phyloP scores from a whole-genome alignment of 306 rosid genomes.

The Prunus mongolica region DNA sequence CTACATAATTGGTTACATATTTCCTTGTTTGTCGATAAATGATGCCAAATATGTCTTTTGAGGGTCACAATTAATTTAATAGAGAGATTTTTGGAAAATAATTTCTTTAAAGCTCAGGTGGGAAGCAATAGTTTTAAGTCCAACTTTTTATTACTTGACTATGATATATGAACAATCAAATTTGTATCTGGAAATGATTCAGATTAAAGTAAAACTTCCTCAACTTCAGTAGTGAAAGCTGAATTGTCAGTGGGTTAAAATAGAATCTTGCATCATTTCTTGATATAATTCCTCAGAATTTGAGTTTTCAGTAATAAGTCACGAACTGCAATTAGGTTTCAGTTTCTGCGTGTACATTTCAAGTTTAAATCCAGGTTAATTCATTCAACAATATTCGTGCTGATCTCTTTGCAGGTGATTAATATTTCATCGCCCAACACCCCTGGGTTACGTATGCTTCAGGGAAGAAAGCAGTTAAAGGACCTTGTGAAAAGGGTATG shows the following conservation, averaged over 20 bases:
- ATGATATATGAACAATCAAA: neutral
- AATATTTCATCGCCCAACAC: slow-evolving; percentile 99
- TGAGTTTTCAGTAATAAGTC: neutral
- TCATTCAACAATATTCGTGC: slow-evolving; percentile 2
- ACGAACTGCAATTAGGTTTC: neutral
- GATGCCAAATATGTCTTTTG: neutral
- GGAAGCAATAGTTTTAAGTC: neutral
- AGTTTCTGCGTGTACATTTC: neutral
- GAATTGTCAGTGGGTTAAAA: neutral
- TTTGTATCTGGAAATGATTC: neutral
- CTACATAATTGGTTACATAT: neutral
- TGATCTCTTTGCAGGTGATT: slow-evolving; percentile 56
- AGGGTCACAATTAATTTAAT: neutral
- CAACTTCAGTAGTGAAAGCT: neutral
- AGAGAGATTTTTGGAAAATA: neutral
- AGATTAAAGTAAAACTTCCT: neutral
- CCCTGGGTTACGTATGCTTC: slow-evolving; percentile 97
- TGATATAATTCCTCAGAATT: neutral
- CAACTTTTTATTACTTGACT: neutral
- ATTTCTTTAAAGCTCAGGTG: neutral
- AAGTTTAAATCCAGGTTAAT: neutral
- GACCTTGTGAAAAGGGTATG: slow-evolving; percentile 94
- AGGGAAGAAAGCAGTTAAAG: slow-evolving; percentile 94
- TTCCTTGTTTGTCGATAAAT: neutral
- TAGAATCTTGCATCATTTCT: neutral